Percentiles rank a stretch among this genome's conserved stretches.
phyloP scores from a whole-genome alignment of 169 alveolate species.

The Cryptosporidium andersoni region DNA sequence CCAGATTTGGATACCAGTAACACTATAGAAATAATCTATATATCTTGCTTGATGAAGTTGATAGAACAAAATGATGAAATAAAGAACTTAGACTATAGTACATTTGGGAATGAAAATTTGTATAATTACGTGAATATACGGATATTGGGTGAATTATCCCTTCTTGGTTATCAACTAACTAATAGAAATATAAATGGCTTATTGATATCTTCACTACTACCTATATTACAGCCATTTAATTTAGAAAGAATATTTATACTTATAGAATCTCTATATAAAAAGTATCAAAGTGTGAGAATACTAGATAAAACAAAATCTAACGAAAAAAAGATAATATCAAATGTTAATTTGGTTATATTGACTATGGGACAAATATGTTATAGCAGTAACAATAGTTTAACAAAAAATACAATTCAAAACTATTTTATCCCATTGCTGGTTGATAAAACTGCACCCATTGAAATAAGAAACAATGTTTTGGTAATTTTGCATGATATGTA shows the following conservation, averaged over 20 bases:
- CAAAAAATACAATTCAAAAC: slow-evolving; percentile 11
- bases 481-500: slow-evolving; percentile 50
- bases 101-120: background rate
- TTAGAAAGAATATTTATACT: slow-evolving; percentile 8
- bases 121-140: slow-evolving; percentile 16
- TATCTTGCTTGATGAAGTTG: background rate
- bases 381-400: slow-evolving; percentile 11
- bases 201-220: background rate
- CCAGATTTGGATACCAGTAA: slow-evolving; percentile 8
- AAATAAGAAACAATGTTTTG: slow-evolving; percentile 31
- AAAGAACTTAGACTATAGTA: background rate
- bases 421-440: slow-evolving; percentile 40
- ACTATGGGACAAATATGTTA: slow-evolving; percentile 48
- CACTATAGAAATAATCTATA: slow-evolving; percentile 21
- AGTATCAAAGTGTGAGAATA: background rate
- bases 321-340: slow-evolving; percentile 11
- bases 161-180: slow-evolving; percentile 15
- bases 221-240: slow-evolving; percentile 21
- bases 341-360: slow-evolving; percentile 9
- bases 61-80: slow-evolving; percentile 4
- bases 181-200: slow-evolving; percentile 1
- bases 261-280: slow-evolving; percentile 38
- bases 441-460: slow-evolving; percentile 3
- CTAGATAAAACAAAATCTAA: background rate
- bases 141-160: slow-evolving; percentile 38